Evolutionary conservation across 495 filamentous ascomycete genomes (phyloP), one percentile per base, ranked within the genome.

Genomic region (Amniculicola lignicola): DNA sequence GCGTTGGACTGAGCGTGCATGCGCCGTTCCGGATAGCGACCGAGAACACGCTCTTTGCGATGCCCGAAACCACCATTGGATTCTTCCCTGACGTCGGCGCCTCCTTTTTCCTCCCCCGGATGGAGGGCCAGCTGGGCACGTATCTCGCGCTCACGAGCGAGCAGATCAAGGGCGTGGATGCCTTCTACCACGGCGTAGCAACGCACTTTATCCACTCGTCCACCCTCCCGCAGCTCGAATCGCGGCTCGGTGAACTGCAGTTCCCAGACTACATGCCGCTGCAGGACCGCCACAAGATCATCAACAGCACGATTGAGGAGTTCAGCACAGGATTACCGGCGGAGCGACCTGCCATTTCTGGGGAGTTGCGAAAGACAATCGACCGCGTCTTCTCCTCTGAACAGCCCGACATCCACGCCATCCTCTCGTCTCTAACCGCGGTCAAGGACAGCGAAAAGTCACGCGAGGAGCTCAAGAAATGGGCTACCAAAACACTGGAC

Each of bases 71-170:
- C 2, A 91, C 78, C 7, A 98, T 98, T 63, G 93, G 93, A 9
- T 96, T 96, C 75, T 98, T 97, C 75, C 93, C 94, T 24, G 93
- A 98, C 64, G 94, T 98, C 27, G 93, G 93, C 36, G 93, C 82
- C 47, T 91, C 87, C 16, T 97, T 96, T 76, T 97, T 96, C 77
- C 77, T 98, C 21, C 88, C 93, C 7, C 79, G 89, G 51, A 82
- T 98, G 72, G 82, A 92, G 54, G 93, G 93, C 40, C 69, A 79
- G 47, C 66, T 88, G 36, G 93, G 93, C 28, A 94, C 88, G 35
- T 97, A 96, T 72, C 81, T 97, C 33, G 93, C 86, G 21, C 75
- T 98, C 54, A 98, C 93, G 18, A 89, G 89, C 70, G 82, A 87
- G 65, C 79, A 79, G 51, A 71, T 98, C 44, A 84, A 75, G 49